Percentiles rank a stretch among this genome's conserved stretches.
These are phyloP conservation scores for Acidiella bohemica DNA, from an alignment of 495 filamentous ascomycete genomes.

Conservation along the genomic window DNA sequence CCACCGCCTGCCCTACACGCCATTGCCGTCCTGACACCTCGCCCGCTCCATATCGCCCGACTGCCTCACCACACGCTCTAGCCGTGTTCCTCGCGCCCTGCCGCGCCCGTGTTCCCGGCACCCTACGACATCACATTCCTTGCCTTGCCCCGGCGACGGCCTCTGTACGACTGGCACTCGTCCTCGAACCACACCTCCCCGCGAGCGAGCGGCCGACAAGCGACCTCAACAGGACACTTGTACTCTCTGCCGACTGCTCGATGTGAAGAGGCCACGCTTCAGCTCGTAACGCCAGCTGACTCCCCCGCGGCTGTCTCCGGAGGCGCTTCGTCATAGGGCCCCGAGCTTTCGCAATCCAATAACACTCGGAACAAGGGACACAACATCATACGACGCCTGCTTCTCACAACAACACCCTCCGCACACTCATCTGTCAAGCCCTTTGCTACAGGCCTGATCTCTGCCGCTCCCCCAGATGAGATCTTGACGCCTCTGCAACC, in stretches of 20 bases:
- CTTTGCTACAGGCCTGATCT: too few species aligned
- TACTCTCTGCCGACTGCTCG: not conserved
- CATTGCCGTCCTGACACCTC: not conserved
- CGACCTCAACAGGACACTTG: too few species aligned
- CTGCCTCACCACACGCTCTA: not conserved
- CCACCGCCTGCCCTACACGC: not conserved
- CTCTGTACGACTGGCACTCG: constrained; percentile 1
- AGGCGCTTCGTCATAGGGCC: constrained; percentile 1
- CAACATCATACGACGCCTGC: too few species aligned
- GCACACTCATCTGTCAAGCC: not conserved
- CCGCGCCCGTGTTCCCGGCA: not conserved
- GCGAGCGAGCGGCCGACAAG: too few species aligned
- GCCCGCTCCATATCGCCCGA: not conserved
- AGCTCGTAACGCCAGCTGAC: not conserved
- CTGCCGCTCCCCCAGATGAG: constrained; percentile 4
- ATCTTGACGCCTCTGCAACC: constrained; percentile 1
- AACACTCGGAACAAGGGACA: not conserved
- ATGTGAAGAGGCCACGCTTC: not conserved
- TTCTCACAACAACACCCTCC: not conserved
- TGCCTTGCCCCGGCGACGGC: constrained; percentile 1
- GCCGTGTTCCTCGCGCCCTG: not conserved
- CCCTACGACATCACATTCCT: too few species aligned
- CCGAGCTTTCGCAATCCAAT: not conserved
- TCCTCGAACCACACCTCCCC: not conserved
- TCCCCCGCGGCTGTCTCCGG: not conserved